Evolutionary conservation across 495 filamentous ascomycete species (phyloP).

Genomic region (Talaromyces nanjingensis): DNA sequence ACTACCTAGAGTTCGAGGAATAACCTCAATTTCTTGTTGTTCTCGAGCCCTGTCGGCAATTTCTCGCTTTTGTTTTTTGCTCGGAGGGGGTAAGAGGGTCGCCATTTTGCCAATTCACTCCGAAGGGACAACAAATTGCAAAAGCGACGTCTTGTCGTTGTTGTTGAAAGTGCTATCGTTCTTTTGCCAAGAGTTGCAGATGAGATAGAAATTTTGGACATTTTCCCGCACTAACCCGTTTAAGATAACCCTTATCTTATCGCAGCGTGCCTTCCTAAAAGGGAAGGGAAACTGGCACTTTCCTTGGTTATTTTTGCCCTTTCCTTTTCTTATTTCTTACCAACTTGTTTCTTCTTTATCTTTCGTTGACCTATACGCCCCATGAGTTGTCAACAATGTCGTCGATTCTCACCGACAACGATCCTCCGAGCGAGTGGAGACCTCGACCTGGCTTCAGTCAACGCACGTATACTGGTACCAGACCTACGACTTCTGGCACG

Average conservation of each 20-base stretch:
- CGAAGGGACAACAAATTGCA: not conserved
- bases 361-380: not conserved
- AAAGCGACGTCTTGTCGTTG: not conserved
- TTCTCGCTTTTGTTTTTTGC: slow-evolving; percentile 79
- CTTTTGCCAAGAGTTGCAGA: not conserved
- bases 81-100: slow-evolving; percentile 81
- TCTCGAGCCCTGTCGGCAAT: slow-evolving; percentile 61
- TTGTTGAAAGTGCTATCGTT: not conserved
- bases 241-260: slow-evolving; percentile 4
- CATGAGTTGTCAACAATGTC: not conserved
- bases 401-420: not conserved
- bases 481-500: slow-evolving; percentile 56
- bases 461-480: slow-evolving; percentile 17
- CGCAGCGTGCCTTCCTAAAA: slow-evolving; percentile 9
- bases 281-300: not conserved
- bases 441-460: not conserved
- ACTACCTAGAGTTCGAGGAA: slow-evolving; percentile 66
- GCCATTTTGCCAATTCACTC: slow-evolving; percentile 53
- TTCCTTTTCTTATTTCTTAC: not conserved
- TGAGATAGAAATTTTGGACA: slow-evolving; percentile 9
- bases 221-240: slow-evolving; percentile 7
- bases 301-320: not conserved
- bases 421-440: not conserved
- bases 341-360: not conserved
- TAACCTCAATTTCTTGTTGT: slow-evolving; percentile 69